Conservation (phyloP, 179 eudicot species). For the Corrigiola litoralis region DNA sequence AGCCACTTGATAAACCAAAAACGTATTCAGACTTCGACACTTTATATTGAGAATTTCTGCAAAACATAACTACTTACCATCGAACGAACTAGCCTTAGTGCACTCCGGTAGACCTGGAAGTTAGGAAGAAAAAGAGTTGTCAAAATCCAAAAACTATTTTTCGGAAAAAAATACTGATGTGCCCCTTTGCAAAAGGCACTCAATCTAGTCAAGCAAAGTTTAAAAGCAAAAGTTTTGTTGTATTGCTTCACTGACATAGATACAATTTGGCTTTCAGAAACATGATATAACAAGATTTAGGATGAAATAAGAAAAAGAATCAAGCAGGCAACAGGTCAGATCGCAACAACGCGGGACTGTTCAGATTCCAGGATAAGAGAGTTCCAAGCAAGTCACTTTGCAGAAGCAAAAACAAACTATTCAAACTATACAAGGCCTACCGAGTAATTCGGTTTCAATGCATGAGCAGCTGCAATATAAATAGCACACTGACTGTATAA, state of each 20-base stretch:
- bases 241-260: neutral
- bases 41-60: neutral
- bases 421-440: slow-evolving; percentile 32
- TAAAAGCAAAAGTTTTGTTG: neutral
- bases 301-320: neutral
- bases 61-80: slow-evolving; percentile 52
- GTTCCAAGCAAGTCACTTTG: neutral
- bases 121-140: neutral
- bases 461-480: slow-evolving; percentile 93
- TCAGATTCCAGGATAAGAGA: neutral
- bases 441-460: slow-evolving; percentile 82
- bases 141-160: slow-evolving; percentile 4
- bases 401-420: neutral
- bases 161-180: neutral
- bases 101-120: slow-evolving; percentile 84
- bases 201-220: neutral
- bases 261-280: neutral
- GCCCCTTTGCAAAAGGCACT: neutral
- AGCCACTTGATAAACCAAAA: neutral
- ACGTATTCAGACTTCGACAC: neutral
- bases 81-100: slow-evolving; percentile 93
- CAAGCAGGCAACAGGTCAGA: neutral
- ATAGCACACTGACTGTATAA: slow-evolving; percentile 89
- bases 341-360: neutral
- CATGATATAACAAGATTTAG: neutral